Evolutionary conservation across 129 eudicot genomes (phyloP).

Genomic region (Silybum marianum): DNA sequence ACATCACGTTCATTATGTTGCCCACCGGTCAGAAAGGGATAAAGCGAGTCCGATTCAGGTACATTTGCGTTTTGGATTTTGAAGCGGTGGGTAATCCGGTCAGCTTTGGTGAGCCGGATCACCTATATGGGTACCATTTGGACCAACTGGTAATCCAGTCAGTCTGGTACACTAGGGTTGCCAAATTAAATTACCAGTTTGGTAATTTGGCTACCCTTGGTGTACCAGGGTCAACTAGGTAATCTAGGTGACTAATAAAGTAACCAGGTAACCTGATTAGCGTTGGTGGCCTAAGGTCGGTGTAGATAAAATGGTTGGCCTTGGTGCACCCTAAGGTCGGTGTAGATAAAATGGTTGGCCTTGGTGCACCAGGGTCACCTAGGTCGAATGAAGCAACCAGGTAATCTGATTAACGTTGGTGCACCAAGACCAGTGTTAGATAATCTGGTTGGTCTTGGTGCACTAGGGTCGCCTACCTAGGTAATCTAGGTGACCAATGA

Average conservation of each 20-base stretch:
- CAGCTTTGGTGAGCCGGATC: no score
- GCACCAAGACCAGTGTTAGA: no score
- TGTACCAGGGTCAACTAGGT: background rate
- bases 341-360: no score
- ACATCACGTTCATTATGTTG: conserved; percentile 48
- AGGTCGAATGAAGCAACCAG: no score
- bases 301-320: no score
- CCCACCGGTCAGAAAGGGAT: conserved; percentile 57
- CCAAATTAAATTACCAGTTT: background rate
- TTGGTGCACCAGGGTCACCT: no score
- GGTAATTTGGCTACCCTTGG: background rate
- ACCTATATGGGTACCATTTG: no score
- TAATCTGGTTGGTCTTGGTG: background rate
- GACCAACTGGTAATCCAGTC: no score
- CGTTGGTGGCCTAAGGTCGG: background rate
- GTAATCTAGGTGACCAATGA: background rate
- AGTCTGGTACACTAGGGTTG: no score
- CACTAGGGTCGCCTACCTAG: background rate
- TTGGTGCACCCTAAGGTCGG: no score
- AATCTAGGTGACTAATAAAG: background rate
- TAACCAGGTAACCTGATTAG: background rate
- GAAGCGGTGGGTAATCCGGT: background rate
- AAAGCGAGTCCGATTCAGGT: conserved; percentile 73
- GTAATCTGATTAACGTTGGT: no score
- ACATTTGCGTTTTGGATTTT: conserved; percentile 6